Base-by-base conservation (phyloP, 202 grass and related monocot species). In the Digitaria exilis region DNA sequence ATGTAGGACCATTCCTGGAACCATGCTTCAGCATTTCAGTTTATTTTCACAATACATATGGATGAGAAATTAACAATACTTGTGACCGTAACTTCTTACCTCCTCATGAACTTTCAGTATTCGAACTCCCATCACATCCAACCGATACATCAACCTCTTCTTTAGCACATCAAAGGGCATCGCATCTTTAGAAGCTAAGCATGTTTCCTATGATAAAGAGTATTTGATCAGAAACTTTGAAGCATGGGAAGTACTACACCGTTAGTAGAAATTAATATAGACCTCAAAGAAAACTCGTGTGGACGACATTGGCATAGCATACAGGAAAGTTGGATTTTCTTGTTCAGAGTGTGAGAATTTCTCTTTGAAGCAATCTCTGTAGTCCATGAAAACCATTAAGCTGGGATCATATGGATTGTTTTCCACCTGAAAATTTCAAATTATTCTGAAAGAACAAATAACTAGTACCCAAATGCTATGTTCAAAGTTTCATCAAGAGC, bases 341-440 rank as follows among this genome's bases (percentile, higher is more conserved):
- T 83, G 69, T 80, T 94, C 93, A 69, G 59, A 83, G 48, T 86
- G 82, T 85, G 81, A 76, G 43, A 88, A 80, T 69, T 80, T 86
- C 9, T 90, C 85, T 84, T 91, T 90, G 77, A 91, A 89, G 57
- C 88, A 91, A 79, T 95, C 89, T 94, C 96, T 90, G 81, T 99
- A 99, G 86, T 99, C 96, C 96, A 99, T 99, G 86, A 99, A 96
- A 94, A 99, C 93, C 96, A 99, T 99, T 84, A 99, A 96, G 75
- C 76, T 89, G 60, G 96, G 93, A 87, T 99, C 91, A 82, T 99
- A 99, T 26, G 93, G 96, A 79, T 89, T 88, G 63, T 94, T 92
- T 90, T 99, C 96, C 77, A 99, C 96, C 93, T 99, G 88, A 90
- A 96, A 94, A 71, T 79, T 82, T 45, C 42, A 88, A 80, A 92